Conservation (phyloP, 225 moss, liverwort and hornwort genomes). For the Marchantia polymorpha region DNA sequence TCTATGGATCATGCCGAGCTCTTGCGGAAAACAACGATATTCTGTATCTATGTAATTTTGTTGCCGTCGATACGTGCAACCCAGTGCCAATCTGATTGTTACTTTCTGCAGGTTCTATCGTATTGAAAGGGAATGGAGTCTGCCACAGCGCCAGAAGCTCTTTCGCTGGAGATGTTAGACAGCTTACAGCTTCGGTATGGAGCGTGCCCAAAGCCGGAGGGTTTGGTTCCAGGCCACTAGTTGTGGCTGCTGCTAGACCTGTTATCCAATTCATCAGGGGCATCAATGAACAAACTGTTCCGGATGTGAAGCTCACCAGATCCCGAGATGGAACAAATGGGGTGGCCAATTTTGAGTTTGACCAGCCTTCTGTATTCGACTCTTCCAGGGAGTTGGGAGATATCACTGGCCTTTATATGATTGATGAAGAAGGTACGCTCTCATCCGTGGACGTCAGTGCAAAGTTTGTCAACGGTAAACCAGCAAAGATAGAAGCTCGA, state of each 20-base stretch:
- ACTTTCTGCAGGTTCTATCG: constrained; percentile 22
- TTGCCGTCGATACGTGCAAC: too few species aligned
- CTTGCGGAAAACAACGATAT: too few species aligned
- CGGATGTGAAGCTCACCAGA: constrained; percentile 79
- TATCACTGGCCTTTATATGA: constrained; percentile 92
- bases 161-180: constrained; percentile 31
- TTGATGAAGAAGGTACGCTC: constrained; percentile 84
- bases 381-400: constrained; percentile 90
- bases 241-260: constrained; percentile 49
- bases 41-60: too few species aligned
- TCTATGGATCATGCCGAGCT: too few species aligned
- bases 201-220: constrained; percentile 19
- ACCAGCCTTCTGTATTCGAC: constrained; percentile 92
- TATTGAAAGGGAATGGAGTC: constrained; percentile 7
- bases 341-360: constrained; percentile 82
- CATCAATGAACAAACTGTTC: constrained; percentile 75
- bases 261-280: constrained; percentile 95
- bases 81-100: too few species aligned
- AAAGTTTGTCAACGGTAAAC: constrained; percentile 93
- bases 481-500: constrained; percentile 76
- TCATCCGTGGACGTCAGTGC: constrained; percentile 91
- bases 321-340: constrained; percentile 84
- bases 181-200: constrained; percentile 29
- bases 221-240: constrained; percentile 20
- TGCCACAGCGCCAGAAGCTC: constrained; percentile 26